Percentiles rank a stretch among this genome's conserved stretches.
These are phyloP conservation scores for Penicillium expansum DNA, from an alignment of 2,329 filamentous ascomycete species.

Conservation along the genomic window DNA sequence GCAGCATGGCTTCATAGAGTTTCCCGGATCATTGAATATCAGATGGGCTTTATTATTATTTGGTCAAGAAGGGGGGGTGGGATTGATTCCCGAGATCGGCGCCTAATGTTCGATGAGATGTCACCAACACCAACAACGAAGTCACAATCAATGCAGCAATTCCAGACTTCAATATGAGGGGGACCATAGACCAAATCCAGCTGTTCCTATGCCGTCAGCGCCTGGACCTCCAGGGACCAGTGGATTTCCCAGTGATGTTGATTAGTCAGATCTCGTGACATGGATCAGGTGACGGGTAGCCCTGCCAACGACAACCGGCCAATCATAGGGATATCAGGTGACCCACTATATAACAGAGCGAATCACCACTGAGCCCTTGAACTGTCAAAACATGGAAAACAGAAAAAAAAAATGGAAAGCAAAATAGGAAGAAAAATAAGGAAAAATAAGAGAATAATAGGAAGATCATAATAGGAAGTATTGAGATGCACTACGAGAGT, in stretches of 20 bases:
- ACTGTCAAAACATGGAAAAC: conserved; percentile 8
- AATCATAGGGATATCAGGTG: conserved; percentile 4
- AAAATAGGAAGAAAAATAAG: not conserved
- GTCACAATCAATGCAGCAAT: not conserved
- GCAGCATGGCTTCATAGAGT: conserved; percentile 19
- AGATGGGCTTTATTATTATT: conserved; percentile 6
- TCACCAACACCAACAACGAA: not conserved
- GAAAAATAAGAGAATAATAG: not conserved
- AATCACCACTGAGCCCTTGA: conserved; percentile 13
- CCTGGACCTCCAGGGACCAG: conserved; percentile 8
- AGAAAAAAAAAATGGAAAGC: not conserved
- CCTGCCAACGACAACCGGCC: conserved; percentile 19
- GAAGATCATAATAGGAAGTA: not conserved
- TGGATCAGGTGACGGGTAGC: conserved; percentile 20
- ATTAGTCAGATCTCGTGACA: conserved; percentile 15
- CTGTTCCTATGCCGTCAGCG: conserved; percentile 6
- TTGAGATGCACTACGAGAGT: not conserved
- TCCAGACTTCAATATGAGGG: not conserved
- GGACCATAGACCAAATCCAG: conserved; percentile 1
- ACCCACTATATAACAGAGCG: conserved; percentile 10
- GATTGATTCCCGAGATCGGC: not conserved
- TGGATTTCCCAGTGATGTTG: conserved; percentile 8
- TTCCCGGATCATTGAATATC: conserved; percentile 4
- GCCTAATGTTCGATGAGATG: not conserved
- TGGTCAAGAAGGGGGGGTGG: not conserved